phyloP scores from a whole-genome alignment of 1,139 yeast species.

The Candida tetrigidarum region DNA sequence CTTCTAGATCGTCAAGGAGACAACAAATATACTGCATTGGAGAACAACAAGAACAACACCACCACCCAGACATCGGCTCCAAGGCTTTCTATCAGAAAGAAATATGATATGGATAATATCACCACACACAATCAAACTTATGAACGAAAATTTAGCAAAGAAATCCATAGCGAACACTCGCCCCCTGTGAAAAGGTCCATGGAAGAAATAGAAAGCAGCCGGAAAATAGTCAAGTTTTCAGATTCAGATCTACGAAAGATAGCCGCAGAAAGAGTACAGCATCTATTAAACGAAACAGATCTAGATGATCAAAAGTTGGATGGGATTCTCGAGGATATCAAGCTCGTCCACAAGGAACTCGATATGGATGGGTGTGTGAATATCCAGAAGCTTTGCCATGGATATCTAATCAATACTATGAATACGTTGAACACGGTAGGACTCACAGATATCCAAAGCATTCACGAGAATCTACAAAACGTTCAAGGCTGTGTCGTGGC shows the following conservation, averaged over 20 bases:
- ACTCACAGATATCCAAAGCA: neutral
- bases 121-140: conserved; percentile 20
- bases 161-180: conserved; percentile 1
- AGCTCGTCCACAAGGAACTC: neutral
- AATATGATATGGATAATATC: conserved; percentile 17
- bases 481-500: conserved; percentile 5
- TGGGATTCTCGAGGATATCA: neutral
- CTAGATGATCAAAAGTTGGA: neutral
- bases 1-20: neutral
- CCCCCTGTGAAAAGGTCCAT: neutral
- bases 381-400: neutral
- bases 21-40: neutral
- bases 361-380: neutral
- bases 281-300: neutral
- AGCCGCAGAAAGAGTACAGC: neutral
- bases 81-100: conserved; percentile 20
- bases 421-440: neutral
- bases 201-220: neutral
- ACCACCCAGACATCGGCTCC: conserved; percentile 7
- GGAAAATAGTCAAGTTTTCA: conserved; percentile 10
- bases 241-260: conserved; percentile 1
- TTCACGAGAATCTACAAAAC: neutral
- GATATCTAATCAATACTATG: neutral
- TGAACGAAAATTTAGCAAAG: conserved; percentile 17
- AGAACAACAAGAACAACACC: conserved; percentile 6